phyloP scores from a whole-genome alignment of 352 stramenopile genomes.

The Pythium aquatile region DNA sequence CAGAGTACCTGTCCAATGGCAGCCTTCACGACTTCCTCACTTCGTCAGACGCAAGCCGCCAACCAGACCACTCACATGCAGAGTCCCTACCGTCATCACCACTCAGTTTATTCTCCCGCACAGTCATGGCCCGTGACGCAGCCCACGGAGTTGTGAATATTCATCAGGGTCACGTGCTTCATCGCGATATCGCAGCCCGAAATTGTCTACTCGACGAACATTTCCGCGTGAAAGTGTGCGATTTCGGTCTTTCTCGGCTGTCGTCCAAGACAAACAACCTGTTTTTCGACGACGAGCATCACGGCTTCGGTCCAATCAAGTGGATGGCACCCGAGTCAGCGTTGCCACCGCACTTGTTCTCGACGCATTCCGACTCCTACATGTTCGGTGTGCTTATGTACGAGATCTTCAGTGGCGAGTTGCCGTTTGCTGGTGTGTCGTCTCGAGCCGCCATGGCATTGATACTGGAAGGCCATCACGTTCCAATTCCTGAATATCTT shows the following conservation, averaged over 20 bases:
- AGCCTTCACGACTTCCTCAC: constrained; percentile 52
- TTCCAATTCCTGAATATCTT: constrained; percentile 47
- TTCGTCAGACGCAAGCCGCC: constrained; percentile 8
- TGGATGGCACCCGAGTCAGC: constrained; percentile 77
- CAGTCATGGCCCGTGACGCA: constrained; percentile 64
- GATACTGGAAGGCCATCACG: constrained; percentile 64
- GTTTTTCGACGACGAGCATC: constrained; percentile 53
- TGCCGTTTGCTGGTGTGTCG: constrained; percentile 55
- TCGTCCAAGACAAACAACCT: constrained; percentile 31
- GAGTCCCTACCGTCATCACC: neutral
- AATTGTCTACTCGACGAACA: constrained; percentile 66
- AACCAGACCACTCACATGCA: neutral
- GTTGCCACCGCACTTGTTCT: constrained; percentile 65
- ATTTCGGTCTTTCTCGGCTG: constrained; percentile 65
- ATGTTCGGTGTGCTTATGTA: constrained; percentile 78
- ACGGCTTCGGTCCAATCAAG: constrained; percentile 67
- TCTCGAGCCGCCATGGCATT: constrained; percentile 53
- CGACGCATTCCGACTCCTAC: constrained; percentile 67
- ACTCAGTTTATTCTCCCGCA: constrained; percentile 54
- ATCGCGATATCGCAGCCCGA: constrained; percentile 64
- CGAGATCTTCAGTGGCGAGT: constrained; percentile 65
- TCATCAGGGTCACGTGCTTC: constrained; percentile 57
- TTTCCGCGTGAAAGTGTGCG: constrained; percentile 69
- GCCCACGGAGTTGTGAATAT: constrained; percentile 67
- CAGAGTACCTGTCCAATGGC: constrained; percentile 66